Evolutionary conservation across 2,329 filamentous ascomycete genomes (phyloP).

Genomic region (Trichophaea hybrida): DNA sequence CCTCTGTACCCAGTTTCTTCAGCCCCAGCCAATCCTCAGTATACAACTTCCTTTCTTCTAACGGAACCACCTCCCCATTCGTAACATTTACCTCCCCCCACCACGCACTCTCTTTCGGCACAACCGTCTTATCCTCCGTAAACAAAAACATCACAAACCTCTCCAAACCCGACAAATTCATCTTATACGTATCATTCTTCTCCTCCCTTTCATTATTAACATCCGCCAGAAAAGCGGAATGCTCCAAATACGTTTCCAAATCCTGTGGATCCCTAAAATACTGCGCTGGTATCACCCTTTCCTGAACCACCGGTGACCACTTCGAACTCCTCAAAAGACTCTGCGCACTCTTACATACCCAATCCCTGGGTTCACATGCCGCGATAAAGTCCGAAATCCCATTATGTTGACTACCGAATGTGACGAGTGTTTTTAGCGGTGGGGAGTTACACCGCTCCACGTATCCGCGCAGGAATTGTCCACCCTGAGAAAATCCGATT

Average conservation of each 20-base stretch:
- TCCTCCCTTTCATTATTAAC: slow-evolving; percentile 82
- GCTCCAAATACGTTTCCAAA: slow-evolving; percentile 57
- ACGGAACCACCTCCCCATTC: slow-evolving; percentile 43
- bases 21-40: slow-evolving; percentile 88
- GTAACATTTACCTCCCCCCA: slow-evolving; percentile 74
- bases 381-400: slow-evolving; percentile 69
- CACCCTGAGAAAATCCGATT: slow-evolving; percentile 87
- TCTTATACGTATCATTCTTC: slow-evolving; percentile 50
- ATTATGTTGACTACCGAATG: slow-evolving; percentile 83
- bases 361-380: slow-evolving; percentile 55
- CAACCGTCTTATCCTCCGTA: slow-evolving; percentile 66
- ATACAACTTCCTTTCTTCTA: slow-evolving; percentile 61
- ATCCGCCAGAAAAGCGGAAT: slow-evolving; percentile 82
- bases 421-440: slow-evolving; percentile 63
- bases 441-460: slow-evolving; percentile 62
- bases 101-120: slow-evolving; percentile 83
- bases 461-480: slow-evolving; percentile 86
- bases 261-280: slow-evolving; percentile 69
- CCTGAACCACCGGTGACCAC: slow-evolving; percentile 67
- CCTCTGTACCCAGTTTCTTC: slow-evolving; percentile 61
- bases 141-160: slow-evolving; percentile 86
- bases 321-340: slow-evolving; percentile 64
- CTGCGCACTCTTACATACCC: slow-evolving; percentile 67
- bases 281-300: slow-evolving; percentile 73
- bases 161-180: slow-evolving; percentile 51